A percentile compares a stretch with the other conserved stretches of the same genome.
phyloP scores from a whole-genome alignment of 345 rosid genomes.

The Fremontodendron californicum region DNA sequence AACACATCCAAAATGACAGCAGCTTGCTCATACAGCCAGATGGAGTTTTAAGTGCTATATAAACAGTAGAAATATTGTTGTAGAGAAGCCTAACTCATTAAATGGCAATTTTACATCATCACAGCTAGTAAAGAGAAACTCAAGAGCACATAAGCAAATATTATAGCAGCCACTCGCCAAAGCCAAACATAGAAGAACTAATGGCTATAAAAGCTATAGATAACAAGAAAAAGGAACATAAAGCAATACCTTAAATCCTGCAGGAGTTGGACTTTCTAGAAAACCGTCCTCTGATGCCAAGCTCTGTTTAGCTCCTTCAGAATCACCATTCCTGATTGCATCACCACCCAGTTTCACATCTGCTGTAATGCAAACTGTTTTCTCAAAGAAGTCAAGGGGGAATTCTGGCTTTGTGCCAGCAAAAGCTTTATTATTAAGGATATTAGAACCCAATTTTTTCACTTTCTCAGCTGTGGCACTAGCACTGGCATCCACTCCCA shows the following conservation, averaged over 20 bases:
- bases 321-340: slow-evolving; percentile 88
- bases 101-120: not conserved
- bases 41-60: not conserved
- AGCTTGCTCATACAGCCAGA: not conserved
- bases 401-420: slow-evolving; percentile 83
- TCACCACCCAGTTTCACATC: slow-evolving; percentile 92
- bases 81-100: not conserved
- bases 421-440: slow-evolving; percentile 77
- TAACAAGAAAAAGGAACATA: slow-evolving; percentile 1
- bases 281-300: slow-evolving; percentile 92
- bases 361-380: slow-evolving; percentile 80
- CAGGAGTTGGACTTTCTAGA: slow-evolving; percentile 77
- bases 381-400: slow-evolving; percentile 97
- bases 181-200: not conserved
- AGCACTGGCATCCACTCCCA: slow-evolving; percentile 57
- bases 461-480: slow-evolving; percentile 76
- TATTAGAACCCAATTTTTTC: slow-evolving; percentile 78
- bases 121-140: not conserved
- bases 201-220: not conserved
- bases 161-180: not conserved
- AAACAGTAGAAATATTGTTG: not conserved
- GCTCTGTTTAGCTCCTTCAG: slow-evolving; percentile 88
- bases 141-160: not conserved
- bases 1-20: not conserved
- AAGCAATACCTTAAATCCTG: slow-evolving; percentile 80